Evolutionary conservation across 208 protist species (phyloP), one percentile per base, ranked within the genome.

Genomic region (Leishmania guyanensis): DNA sequence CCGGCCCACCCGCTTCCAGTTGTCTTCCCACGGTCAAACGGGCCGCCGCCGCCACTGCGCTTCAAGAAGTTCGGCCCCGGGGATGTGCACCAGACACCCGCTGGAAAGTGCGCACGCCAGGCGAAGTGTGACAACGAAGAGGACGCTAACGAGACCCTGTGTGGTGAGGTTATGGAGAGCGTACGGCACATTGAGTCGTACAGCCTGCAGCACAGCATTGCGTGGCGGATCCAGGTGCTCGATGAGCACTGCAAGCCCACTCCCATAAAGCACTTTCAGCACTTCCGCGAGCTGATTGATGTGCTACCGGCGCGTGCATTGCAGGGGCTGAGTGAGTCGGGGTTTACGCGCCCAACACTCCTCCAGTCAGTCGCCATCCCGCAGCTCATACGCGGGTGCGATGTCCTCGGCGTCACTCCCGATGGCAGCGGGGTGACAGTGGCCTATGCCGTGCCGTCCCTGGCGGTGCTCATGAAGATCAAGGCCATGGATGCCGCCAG

Each of bases 381-480:
- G 50, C 86, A 92, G 60, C 81, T 98, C 43, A 88, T 98, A 81
- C 80, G 78, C 16, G 97, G 98, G 48, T 78, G 89, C 12, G 97
- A 99, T 88, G 77, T 99, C 50, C 85, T 99, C 56, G 98, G 93
- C 43, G 83, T 96, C 51, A 96, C 98, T 16, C 92, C 96, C 62
- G 99, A 98, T n/a, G 99, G 99, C 74, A 97, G 90, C 70, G 99
- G 99, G 29, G 99, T 99, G 82, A 99, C 98, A 9, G 91, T 98
- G 6, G 97, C 98, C 10, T 99, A 99, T 88, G 95, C 97, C n/a
- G 83, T 99, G 17, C 98, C 98, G 0, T 85, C 92, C 16, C 84
- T 96, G n/a, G 84, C 91, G 6, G 70, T 88, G 39, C 71, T 93
- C 16, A 65, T 84, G 51, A 43, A 56, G 14, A 48, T 86, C 39